Base-by-base conservation (phyloP, 2,329 filamentous ascomycete species). In the Ceratocystis harringtonii region DNA sequence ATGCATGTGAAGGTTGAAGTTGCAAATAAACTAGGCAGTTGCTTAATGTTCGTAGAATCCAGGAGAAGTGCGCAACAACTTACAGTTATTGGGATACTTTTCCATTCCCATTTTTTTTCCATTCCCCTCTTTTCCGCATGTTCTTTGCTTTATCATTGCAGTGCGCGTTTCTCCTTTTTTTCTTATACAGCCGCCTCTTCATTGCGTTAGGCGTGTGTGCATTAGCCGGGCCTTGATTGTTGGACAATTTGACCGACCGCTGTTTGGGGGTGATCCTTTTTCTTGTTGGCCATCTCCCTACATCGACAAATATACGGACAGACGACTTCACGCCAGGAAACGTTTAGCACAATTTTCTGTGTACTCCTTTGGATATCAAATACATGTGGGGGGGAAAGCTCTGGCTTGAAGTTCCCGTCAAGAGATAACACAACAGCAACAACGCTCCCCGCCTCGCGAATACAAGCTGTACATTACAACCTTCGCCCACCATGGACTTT, bases 401-500 rank as follows among this genome's bases (percentile, higher is more conserved):
- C 6, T 30, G 28, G 25, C 30, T 32, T 30, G 25, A 32, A 30
- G 17, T 32, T n/a, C 22, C 30, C 7, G 17, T 30, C 52, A 28
- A 12, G 25, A 57, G 17, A 57, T 5, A 30, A 28, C 52, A 57
- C 25, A 30, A 32, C 52, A 57, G 30, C 22, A 25, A 12, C 52
- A 15, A 15, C 50, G 8, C 50, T 15, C 28, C 50, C 50, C 12
- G 3, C 52, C 15, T 30, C 25, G 8, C 8, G n/a, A 19, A 30
- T 30, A 57, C 12, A 58, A 55, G 28, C 45, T 4, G 6, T 6
- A 52, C 10, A 22, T 22, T 3, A 10, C 48, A 52, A 12, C 22
- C 43, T 19, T 28, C 41, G 7, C 43, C n/a, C 64, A 65, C 17
- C 44, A 65, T 65, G 64, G 64, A 65, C 41, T 65, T 65, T 41